Evolutionary conservation across 2,329 filamentous ascomycete genomes (phyloP).

Genomic region (Botrytis pseudocinerea): DNA sequence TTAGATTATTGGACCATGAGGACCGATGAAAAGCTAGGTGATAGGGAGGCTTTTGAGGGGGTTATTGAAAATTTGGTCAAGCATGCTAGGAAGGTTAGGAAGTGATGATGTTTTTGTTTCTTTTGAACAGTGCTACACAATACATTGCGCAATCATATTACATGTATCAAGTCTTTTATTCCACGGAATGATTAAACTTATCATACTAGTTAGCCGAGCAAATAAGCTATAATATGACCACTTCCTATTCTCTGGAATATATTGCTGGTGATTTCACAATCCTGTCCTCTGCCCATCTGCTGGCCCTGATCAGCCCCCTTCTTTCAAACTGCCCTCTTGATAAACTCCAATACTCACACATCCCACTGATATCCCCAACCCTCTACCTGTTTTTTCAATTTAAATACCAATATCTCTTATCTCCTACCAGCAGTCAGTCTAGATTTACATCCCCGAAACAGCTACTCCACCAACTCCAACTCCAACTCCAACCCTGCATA

Average conservation of each 20-base stretch:
- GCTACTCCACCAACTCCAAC: too few relatives aligned
- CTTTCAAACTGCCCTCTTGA: background rate
- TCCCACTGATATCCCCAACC: background rate
- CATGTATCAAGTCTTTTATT: background rate
- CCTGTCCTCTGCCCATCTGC: background rate
- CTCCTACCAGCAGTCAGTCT: too few relatives aligned
- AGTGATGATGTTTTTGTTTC: constrained; percentile 47
- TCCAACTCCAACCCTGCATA: too few relatives aligned
- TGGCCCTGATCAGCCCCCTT: background rate
- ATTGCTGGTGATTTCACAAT: background rate
- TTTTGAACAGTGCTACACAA: background rate
- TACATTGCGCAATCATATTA: background rate
- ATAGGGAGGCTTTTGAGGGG: constrained; percentile 91
- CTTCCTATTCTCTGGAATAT: background rate
- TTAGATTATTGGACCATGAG: constrained; percentile 86
- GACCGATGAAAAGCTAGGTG: constrained; percentile 82
- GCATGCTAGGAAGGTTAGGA: constrained; percentile 81
- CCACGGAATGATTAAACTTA: background rate
- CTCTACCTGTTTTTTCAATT: too few relatives aligned
- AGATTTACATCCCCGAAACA: too few relatives aligned
- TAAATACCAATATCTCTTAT: too few relatives aligned
- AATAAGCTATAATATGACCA: background rate
- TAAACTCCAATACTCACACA: background rate
- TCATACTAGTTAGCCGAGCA: background rate
- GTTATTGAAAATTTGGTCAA: constrained; percentile 97